Percentiles rank a stretch among this genome's conserved stretches.
These are phyloP conservation scores for Filobasidium wieringae DNA, from an alignment of 768 basidiomycete species.

Conservation along the genomic window DNA sequence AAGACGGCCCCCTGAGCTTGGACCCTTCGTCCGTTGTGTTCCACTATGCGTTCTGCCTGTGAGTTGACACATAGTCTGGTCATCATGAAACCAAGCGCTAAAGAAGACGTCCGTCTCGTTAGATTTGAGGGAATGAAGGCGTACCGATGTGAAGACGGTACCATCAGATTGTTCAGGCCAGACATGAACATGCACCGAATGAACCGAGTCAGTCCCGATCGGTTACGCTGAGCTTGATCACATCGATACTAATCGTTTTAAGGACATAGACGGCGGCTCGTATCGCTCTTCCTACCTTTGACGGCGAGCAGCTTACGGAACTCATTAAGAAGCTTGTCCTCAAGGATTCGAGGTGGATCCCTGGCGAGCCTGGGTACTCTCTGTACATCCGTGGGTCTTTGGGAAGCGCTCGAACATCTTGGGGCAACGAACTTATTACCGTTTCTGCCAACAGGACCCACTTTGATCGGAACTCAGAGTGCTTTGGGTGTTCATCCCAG, in stretches of 20 bases:
- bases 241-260: not conserved
- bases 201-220: slow-evolving; percentile 46
- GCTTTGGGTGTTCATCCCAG: slow-evolving; percentile 57
- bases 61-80: slow-evolving; percentile 6
- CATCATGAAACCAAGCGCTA: not conserved
- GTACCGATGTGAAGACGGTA: slow-evolving; percentile 61
- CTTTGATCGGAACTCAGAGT: slow-evolving; percentile 56
- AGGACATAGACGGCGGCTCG: slow-evolving; percentile 51
- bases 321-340: slow-evolving; percentile 77
- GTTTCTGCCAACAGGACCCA: slow-evolving; percentile 22
- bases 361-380: slow-evolving; percentile 73
- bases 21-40: slow-evolving; percentile 74
- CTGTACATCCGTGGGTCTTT: slow-evolving; percentile 73
- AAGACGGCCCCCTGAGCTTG: slow-evolving; percentile 60
- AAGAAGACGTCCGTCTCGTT: not conserved
- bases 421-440: not conserved
- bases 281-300: slow-evolving; percentile 70
- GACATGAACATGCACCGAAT: slow-evolving; percentile 98
- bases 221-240: too few relatives aligned
- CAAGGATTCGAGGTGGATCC: slow-evolving; percentile 83
- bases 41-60: slow-evolving; percentile 81
- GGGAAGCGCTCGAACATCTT: slow-evolving; percentile 42
- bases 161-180: slow-evolving; percentile 75
- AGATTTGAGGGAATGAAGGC: slow-evolving; percentile 86
- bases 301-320: slow-evolving; percentile 59